Conservation (phyloP, 108 stramenopile species). For the Nitzschia sp. region DNA sequence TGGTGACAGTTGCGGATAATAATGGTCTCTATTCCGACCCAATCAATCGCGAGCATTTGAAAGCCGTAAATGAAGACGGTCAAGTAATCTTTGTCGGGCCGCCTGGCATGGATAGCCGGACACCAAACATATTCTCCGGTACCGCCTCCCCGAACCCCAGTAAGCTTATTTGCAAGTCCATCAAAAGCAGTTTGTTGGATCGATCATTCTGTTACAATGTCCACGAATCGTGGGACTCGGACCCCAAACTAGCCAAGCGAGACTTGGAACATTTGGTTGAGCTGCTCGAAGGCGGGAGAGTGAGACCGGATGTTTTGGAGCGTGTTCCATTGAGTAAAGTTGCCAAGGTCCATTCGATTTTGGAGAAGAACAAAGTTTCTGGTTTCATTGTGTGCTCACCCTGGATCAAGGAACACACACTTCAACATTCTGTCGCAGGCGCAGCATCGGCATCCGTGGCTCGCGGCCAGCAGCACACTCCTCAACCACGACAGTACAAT, state of each 20-base stretch:
- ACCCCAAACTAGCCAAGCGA: slow-evolving; percentile 48
- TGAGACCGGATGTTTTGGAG: slow-evolving; percentile 60
- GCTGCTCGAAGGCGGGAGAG: slow-evolving; percentile 42
- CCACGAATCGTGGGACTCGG: slow-evolving; percentile 54
- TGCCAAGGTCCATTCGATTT: slow-evolving; percentile 53
- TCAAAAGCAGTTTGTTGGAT: slow-evolving; percentile 32
- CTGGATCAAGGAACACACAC: slow-evolving; percentile 27
- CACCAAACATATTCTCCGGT: neutral
- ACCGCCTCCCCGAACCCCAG: slow-evolving; percentile 13
- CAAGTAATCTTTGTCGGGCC: slow-evolving; percentile 35
- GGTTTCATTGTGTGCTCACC: slow-evolving; percentile 57
- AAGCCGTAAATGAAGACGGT: slow-evolving; percentile 40
- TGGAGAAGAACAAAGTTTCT: slow-evolving; percentile 38
- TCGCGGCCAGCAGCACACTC: too few species aligned
- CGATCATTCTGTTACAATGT: slow-evolving; percentile 42
- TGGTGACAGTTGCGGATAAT: slow-evolving; percentile 42
- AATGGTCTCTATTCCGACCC: slow-evolving; percentile 20
- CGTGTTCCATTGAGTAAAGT: slow-evolving; percentile 64
- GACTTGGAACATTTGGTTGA: slow-evolving; percentile 69
- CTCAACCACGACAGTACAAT: too few species aligned
- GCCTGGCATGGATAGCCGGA: slow-evolving; percentile 23
- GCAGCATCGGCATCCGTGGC: too few species aligned
- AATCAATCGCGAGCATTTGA: slow-evolving; percentile 39
- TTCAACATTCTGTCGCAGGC: too few species aligned
- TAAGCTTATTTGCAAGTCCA: slow-evolving; percentile 33